Evolutionary conservation across 495 filamentous ascomycete species (phyloP), one percentile per base, ranked within the genome.

Genomic region (Hypoxylon crocopeplum): DNA sequence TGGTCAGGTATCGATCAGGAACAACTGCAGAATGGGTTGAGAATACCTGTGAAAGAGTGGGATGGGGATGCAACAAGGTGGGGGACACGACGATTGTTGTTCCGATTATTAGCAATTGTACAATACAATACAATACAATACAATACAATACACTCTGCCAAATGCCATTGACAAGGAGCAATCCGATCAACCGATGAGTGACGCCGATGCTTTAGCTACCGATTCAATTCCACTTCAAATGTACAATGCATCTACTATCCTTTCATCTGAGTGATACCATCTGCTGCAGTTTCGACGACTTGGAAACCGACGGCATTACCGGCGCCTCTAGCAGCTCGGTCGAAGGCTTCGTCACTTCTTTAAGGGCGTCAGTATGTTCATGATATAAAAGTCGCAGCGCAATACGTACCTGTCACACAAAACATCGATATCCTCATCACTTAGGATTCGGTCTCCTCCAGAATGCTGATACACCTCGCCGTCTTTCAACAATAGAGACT

Each of bases 321-420:
- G 56, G 87, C 78, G 13, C 83, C 92, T 73, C 79, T 88, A 56
- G 92, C 91, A 17, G 91, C 93, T 57, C 84, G 81, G 24, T 74
- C 79, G 77, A 94, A 98, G 0, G 94, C 94, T 64, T 91, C 90
- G 46, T 89, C 87, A 59, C 88, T 93, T 27, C 93, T 79, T 22
- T 46, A 36, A 30, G 1, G 0, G 3, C 10, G 32, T 67, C 15
- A 69, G 56, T 15, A 56, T 21, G n/a, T 16, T 12, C 11, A 11
- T 21, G 8, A 25, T 27, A 8, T 16, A 0, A 22, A 22, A 17
- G 15, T 11, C 13, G 16, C n/a, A 32, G 17, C 0, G 19, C 8
- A 21, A 42, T 11, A 41, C 49, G 3, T 60, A 72, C 69, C 72
- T 48, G 75, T 96, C 93, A 50, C 88, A 89, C 59, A 98, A 67